Evolutionary conservation across 805 yeast genomes (phyloP).

Genomic region (Zygoascus biomembranicola): DNA sequence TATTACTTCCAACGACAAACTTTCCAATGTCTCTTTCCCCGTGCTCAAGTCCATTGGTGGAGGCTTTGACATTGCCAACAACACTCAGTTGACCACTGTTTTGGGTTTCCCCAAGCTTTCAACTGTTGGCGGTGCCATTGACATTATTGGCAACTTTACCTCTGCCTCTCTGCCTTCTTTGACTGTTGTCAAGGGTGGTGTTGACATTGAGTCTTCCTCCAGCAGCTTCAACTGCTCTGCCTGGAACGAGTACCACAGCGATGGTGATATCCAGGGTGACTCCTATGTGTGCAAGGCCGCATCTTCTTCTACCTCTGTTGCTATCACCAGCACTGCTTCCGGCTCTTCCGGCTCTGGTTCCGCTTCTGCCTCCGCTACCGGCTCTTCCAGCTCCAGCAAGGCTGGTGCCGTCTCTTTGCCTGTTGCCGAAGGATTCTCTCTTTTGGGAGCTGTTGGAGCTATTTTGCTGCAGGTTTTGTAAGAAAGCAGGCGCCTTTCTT

Average conservation of each 20-base stretch:
- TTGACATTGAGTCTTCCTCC: slow-evolving; percentile 57
- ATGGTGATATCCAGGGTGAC: slow-evolving; percentile 89
- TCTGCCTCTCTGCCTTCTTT: slow-evolving; percentile 69
- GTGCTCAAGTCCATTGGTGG: slow-evolving; percentile 74
- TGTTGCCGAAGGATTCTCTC: slow-evolving; percentile 12
- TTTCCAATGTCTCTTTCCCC: slow-evolving; percentile 61
- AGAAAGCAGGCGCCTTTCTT: slow-evolving; percentile 5
- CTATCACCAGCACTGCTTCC: slow-evolving; percentile 9
- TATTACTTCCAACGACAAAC: slow-evolving; percentile 62
- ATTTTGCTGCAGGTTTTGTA: slow-evolving; percentile 18
- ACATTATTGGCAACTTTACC: slow-evolving; percentile 69
- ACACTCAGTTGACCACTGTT: slow-evolving; percentile 58
- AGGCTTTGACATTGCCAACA: slow-evolving; percentile 86
- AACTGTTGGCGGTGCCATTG: slow-evolving; percentile 83
- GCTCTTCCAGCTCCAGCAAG: slow-evolving; percentile 14
- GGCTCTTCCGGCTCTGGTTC: slow-evolving; percentile 9
- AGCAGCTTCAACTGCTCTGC: slow-evolving; percentile 76
- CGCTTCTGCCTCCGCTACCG: slow-evolving; percentile 7
- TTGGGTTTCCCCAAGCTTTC: slow-evolving; percentile 66
- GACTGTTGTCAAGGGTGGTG: slow-evolving; percentile 85
- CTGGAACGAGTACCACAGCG: slow-evolving; percentile 61
- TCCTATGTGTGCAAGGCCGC: slow-evolving; percentile 43
- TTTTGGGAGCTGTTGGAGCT: slow-evolving; percentile 16
- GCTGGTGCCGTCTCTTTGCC: slow-evolving; percentile 13
- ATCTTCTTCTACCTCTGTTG: slow-evolving; percentile 20